Conservation (phyloP, 1,139 yeast species). For the Candida gigantensis region DNA sequence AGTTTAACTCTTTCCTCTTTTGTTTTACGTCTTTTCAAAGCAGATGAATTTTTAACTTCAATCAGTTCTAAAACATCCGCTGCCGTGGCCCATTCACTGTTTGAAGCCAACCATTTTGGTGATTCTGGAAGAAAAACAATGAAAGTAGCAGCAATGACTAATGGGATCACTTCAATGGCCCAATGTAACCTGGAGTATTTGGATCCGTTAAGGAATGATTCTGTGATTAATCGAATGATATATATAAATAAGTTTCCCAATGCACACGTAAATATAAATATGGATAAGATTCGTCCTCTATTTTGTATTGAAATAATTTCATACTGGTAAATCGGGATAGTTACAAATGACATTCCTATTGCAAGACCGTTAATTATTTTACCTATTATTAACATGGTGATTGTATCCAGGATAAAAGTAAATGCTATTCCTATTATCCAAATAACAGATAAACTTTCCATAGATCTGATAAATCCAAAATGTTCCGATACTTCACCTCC, state of each 20-base stretch:
- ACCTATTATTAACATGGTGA: conserved; percentile 29
- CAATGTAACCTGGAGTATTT: conserved; percentile 19
- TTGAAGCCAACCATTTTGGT: conserved; percentile 38
- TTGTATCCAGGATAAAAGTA: conserved; percentile 26
- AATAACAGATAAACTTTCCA: conserved; percentile 26
- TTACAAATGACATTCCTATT: conserved; percentile 31
- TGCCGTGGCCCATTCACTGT: conserved; percentile 34
- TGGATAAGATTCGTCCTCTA: conserved; percentile 21
- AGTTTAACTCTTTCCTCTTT: conserved; percentile 12
- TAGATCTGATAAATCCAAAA: conserved; percentile 28
- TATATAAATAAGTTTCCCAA: conserved; percentile 26
- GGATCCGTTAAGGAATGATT: conserved; percentile 10
- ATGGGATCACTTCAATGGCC: conserved; percentile 29
- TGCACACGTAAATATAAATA: conserved; percentile 16
- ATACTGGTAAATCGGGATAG: conserved; percentile 34
- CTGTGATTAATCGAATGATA: conserved; percentile 22
- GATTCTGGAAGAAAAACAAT: conserved; percentile 32
- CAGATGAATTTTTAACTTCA: conserved; percentile 11
- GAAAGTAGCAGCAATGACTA: conserved; percentile 16
- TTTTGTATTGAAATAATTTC: conserved; percentile 28
- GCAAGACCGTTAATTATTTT: conserved; percentile 33
- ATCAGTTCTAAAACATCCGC: conserved; percentile 25
- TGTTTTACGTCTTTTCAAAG: conserved; percentile 2
- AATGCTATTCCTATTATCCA: conserved; percentile 32
- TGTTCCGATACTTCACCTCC: conserved; percentile 33